Conservation (phyloP, 768 basidiomycete species). For the Suillus decipiens region DNA sequence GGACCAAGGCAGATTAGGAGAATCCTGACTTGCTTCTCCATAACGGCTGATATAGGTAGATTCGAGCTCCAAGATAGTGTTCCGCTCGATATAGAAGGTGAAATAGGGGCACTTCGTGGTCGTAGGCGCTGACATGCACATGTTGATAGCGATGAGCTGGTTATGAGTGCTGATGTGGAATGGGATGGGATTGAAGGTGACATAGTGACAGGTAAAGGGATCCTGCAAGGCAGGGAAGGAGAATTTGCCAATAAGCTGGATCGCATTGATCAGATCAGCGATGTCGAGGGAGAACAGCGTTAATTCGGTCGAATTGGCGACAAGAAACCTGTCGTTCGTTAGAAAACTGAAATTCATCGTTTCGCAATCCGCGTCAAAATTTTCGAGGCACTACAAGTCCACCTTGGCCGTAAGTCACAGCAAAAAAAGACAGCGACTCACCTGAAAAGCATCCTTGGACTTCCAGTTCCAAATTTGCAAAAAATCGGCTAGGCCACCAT, state of each 20-base stretch:
- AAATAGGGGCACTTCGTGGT: background rate
- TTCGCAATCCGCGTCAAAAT: background rate
- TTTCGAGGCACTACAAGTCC: background rate
- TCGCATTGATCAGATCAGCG: background rate
- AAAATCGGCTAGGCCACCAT: background rate
- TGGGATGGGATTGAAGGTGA: background rate
- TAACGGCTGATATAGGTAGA: background rate
- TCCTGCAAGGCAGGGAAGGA: background rate
- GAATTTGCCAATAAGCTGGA: background rate
- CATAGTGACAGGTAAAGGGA: background rate
- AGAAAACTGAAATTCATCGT: background rate
- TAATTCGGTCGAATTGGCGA: background rate
- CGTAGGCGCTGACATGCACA: background rate
- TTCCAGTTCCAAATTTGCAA: constrained; percentile 7
- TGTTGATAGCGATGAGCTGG: background rate
- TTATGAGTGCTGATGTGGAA: background rate
- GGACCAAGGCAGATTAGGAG: background rate
- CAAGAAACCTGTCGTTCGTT: background rate
- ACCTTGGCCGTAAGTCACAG: background rate
- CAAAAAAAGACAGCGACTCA: background rate
- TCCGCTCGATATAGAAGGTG: background rate
- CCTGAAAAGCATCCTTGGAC: background rate
- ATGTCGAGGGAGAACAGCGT: background rate
- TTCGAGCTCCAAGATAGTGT: background rate
- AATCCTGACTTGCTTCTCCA: background rate